Evolutionary conservation across 371 early-diverging fungal genomes (phyloP).

Genomic region (Basidiobolus meristosporus): DNA sequence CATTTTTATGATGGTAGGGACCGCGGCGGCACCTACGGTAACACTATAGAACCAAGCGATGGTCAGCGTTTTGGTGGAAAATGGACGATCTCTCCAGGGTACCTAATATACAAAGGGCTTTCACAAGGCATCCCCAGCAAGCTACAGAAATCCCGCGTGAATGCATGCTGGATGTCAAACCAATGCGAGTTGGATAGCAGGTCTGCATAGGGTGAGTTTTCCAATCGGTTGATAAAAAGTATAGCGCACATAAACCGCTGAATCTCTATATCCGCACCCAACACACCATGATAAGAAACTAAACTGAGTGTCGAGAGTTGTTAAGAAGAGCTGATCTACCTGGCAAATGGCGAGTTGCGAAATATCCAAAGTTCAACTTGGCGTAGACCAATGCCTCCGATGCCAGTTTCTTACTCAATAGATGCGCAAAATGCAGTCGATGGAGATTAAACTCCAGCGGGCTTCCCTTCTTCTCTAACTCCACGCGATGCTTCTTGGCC

Average conservation of each 20-base stretch:
- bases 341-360: conserved; percentile 30
- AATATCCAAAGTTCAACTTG: conserved; percentile 38
- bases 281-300: background rate
- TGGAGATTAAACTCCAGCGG: conserved; percentile 70
- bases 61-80: background rate
- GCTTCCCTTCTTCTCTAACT: conserved; percentile 21
- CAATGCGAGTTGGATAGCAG: conserved; percentile 25
- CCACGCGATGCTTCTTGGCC: background rate
- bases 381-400: conserved; percentile 62
- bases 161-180: conserved; percentile 45
- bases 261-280: conserved; percentile 43
- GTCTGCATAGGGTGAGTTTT: conserved; percentile 43
- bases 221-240: conserved; percentile 19
- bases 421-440: conserved; percentile 50
- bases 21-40: conserved; percentile 69
- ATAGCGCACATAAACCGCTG: conserved; percentile 45
- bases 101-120: conserved; percentile 61
- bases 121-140: conserved; percentile 55
- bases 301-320: background rate
- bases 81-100: conserved; percentile 1
- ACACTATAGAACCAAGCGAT: conserved; percentile 15
- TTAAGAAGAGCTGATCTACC: conserved; percentile 24
- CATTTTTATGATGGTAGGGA: conserved; percentile 83
- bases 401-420: conserved; percentile 17
- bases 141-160: conserved; percentile 75